Evolutionary conservation across 2,329 filamentous ascomycete species (phyloP).

Genomic region (Emmonsiellopsis sp.): DNA sequence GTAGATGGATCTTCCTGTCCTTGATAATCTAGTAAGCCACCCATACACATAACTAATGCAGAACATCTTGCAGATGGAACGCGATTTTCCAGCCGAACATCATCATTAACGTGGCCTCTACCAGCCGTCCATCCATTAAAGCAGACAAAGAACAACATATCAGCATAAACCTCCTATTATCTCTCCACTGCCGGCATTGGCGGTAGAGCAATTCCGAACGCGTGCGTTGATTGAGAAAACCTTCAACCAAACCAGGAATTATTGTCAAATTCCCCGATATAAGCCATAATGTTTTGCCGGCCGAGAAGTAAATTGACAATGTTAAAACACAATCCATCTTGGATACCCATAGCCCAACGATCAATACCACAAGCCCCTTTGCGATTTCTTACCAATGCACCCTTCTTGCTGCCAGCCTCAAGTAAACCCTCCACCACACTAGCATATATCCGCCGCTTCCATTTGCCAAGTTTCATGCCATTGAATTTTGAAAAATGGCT

Average conservation of each 20-base stretch:
- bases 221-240: too few relatives aligned
- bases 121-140: too few relatives aligned
- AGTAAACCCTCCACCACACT: background rate
- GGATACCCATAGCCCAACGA: background rate
- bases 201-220: too few relatives aligned
- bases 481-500: background rate
- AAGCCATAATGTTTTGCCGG: background rate
- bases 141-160: too few relatives aligned
- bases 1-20: too few relatives aligned
- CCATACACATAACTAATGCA: too few relatives aligned
- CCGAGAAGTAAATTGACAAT: background rate
- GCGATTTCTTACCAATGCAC: background rate
- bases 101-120: too few relatives aligned
- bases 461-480: background rate
- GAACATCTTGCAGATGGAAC: too few relatives aligned
- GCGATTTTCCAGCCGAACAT: too few relatives aligned
- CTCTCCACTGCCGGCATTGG: too few relatives aligned
- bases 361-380: background rate
- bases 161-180: too few relatives aligned
- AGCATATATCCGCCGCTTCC: background rate
- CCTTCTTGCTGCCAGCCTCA: background rate
- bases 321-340: background rate
- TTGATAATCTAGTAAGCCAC: too few relatives aligned
- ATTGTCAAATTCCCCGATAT: background rate
- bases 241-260: background rate